These are phyloP conservation scores for Aspergillus awamori DNA, from an alignment of 2,329 filamentous ascomycete genomes.

Conservation along the genomic window DNA sequence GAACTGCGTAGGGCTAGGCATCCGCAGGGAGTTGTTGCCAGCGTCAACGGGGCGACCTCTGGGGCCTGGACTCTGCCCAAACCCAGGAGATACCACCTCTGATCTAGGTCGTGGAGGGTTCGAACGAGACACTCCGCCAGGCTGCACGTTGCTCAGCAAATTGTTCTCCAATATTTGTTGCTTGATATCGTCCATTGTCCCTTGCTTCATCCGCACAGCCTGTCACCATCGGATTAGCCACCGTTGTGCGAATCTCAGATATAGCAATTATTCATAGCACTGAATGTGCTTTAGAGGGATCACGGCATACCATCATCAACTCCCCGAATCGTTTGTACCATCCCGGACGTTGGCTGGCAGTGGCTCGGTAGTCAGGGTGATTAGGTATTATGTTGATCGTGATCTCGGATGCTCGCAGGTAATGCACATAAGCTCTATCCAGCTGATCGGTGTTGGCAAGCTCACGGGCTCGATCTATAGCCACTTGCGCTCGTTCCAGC, in stretches of 20 bases:
- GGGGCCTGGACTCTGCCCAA: slow-evolving; percentile 14
- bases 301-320: slow-evolving; percentile 49
- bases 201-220: slow-evolving; percentile 46
- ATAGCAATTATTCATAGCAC: background rate
- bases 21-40: slow-evolving; percentile 31
- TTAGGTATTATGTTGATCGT: slow-evolving; percentile 73
- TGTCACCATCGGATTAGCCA: slow-evolving; percentile 22
- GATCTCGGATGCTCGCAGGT: slow-evolving; percentile 79
- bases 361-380: slow-evolving; percentile 71
- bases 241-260: background rate
- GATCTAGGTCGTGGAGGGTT: slow-evolving; percentile 14
- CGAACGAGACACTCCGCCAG: slow-evolving; percentile 20
- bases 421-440: slow-evolving; percentile 80
- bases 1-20: slow-evolving; percentile 47
- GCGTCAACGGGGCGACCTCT: slow-evolving; percentile 30
- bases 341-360: slow-evolving; percentile 58
- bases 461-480: slow-evolving; percentile 37
- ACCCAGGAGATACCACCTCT: slow-evolving; percentile 17
- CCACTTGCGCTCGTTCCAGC: slow-evolving; percentile 39
- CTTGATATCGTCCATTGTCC: slow-evolving; percentile 46
- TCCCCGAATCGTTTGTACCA: slow-evolving; percentile 55
- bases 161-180: slow-evolving; percentile 45
- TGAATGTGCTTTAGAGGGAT: background rate
- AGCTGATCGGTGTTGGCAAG: slow-evolving; percentile 47
- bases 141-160: slow-evolving; percentile 32